These are phyloP conservation scores for Cyathus olla DNA, from an alignment of 1,284 basidiomycete species.

Conservation along the genomic window DNA sequence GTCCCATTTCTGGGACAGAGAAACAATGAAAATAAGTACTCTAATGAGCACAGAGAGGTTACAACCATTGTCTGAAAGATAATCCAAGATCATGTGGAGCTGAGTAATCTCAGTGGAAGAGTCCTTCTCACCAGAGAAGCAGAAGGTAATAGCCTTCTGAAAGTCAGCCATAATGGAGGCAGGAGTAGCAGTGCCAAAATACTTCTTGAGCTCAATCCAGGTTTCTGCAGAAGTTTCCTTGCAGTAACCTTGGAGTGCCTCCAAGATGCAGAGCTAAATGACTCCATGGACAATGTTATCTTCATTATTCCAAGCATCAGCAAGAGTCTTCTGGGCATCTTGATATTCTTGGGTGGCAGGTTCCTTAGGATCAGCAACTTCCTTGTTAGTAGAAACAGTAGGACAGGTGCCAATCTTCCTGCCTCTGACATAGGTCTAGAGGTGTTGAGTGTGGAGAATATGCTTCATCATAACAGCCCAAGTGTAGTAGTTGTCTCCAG, in stretches of 20 bases:
- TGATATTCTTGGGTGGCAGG: background rate
- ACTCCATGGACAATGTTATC: background rate
- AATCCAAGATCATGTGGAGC: background rate
- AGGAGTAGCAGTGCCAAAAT: background rate
- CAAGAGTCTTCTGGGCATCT: too few species aligned
- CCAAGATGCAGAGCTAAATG: background rate
- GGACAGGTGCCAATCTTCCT: background rate
- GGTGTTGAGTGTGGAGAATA: background rate
- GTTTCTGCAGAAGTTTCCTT: background rate
- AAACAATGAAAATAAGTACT: conserved; percentile 1
- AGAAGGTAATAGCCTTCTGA: background rate
- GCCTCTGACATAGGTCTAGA: background rate
- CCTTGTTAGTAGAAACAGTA: background rate
- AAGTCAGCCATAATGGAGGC: background rate
- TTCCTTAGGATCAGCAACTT: background rate
- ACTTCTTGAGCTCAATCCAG: background rate
- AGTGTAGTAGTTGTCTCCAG: background rate
- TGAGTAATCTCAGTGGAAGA: background rate
- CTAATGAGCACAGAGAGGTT: background rate
- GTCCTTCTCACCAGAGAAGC: background rate
- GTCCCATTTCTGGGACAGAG: conserved; percentile 1
- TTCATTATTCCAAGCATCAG: background rate
- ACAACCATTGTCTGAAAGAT: background rate
- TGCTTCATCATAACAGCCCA: too few species aligned
- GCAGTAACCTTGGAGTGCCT: background rate